Base-by-base conservation (phyloP, 2,329 filamentous ascomycete species). In the Laburnicola sp. region DNA sequence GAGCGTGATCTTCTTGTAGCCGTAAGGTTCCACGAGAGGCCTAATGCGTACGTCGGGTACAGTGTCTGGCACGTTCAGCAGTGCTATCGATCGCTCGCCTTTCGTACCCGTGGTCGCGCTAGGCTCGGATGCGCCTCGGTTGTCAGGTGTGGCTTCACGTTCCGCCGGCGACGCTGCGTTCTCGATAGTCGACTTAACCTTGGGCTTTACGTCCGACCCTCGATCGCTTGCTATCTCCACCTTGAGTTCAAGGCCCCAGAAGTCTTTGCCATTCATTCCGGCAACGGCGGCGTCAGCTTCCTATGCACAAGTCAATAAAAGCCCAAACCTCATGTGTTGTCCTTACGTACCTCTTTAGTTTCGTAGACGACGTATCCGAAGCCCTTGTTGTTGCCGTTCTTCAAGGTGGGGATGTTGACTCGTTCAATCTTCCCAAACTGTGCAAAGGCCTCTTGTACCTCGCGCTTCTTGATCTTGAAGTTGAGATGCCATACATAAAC, bases 21-120 rank as follows among this genome's bases (percentile, higher is more conserved):
- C 91, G 38, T 86, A 80, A 1, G 84, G 81, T 60, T 91, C 87
- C 6, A 88, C 85, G 2, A 95, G 76, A 0, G 85, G 80, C 38
- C 84, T 84, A 48, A 99, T 84, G 27, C 92, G 89, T 1, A 88
- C 85, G 64, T 96, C 90, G 58, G 95, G 97, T 64, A 97, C 84
- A 0, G 92, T 97, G 66, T 97, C 94, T 0, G 94, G 91, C 1
- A 99, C 78, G 56, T 92, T 88, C 74, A 97, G 83, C 26, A 99
- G 77, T 7, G 87, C 87, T 43, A 97, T 80, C 0, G 89, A 94
- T 45, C 91, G 86, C 43, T 86, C 83, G 30, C 55, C 52, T 22
- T 69, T 68, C 1, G 66, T 57, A 2, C 60, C 63, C 9, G 59
- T 53, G n/a, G 59, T 56, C 35, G 45, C 44, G 21, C 40, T n/a